These are phyloP conservation scores for Manihot esculenta DNA, from an alignment of 441 rosid species.

Conservation along the genomic window DNA sequence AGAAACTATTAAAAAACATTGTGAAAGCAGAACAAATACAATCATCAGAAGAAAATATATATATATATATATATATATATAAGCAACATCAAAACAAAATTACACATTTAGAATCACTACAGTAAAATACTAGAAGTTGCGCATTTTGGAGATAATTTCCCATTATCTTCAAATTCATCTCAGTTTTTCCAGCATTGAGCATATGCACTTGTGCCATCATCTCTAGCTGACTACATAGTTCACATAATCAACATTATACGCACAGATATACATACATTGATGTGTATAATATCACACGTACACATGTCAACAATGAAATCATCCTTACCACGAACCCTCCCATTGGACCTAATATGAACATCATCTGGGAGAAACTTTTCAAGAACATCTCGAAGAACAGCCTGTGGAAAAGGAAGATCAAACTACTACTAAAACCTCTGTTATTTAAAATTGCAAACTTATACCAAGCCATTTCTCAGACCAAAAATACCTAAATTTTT, in stretches of 20 bases:
- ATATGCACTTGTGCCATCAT: constrained; percentile 3
- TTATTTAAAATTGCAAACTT: neutral
- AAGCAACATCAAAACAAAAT: neutral
- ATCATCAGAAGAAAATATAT: neutral
- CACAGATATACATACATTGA: neutral
- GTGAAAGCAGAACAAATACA: neutral
- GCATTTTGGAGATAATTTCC: too few species aligned
- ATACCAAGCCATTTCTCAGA: neutral
- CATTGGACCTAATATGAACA: constrained; percentile 71
- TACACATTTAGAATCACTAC: neutral
- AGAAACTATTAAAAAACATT: neutral
- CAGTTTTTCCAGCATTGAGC: neutral
- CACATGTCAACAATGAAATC: constrained; percentile 8
- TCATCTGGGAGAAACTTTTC: constrained; percentile 76
- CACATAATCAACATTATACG: neutral
- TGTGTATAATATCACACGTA: neutral
- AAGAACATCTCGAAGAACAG: constrained; percentile 78
- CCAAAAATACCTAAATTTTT: neutral
- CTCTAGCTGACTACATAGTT: neutral
- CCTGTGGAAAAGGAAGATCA: constrained; percentile 41
- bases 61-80: neutral
- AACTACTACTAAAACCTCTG: neutral
- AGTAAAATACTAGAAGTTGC: neutral
- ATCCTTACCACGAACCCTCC: constrained; percentile 84
- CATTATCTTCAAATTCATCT: neutral